phyloP scores from a whole-genome alignment of 176 grass and related monocot genomes.

The Avena sativa region DNA sequence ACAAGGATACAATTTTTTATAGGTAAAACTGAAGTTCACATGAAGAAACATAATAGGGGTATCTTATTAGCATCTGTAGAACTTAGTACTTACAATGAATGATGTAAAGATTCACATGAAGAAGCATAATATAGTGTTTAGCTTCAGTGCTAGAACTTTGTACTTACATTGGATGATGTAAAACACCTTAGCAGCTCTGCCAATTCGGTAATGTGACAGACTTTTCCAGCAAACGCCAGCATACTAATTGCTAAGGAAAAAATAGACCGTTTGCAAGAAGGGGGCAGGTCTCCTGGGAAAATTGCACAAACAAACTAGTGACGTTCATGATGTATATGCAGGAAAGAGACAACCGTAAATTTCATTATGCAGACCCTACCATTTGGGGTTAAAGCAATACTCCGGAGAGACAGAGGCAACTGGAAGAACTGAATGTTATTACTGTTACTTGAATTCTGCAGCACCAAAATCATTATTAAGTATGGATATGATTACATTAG shows the following conservation, averaged over 20 bases:
- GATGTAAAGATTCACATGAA: conserved; percentile 29
- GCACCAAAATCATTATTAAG: conserved; percentile 41
- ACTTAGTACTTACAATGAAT: conserved; percentile 61
- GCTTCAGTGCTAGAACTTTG: not conserved
- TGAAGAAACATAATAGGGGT: conserved; percentile 24
- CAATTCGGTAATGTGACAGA: conserved; percentile 75
- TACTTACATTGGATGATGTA: conserved; percentile 72
- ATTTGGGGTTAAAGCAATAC: conserved; percentile 58
- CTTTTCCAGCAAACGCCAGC: conserved; percentile 84
- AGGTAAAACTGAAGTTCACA: not conserved
- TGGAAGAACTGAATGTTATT: conserved; percentile 77
- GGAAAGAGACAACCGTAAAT: conserved; percentile 34
- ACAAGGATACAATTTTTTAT: not conserved
- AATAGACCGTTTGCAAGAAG: conserved; percentile 77
- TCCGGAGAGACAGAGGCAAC: conserved; percentile 83
- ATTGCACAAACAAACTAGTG: conserved; percentile 48
- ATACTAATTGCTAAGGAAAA: conserved; percentile 78
- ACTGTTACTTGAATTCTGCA: conserved; percentile 72
- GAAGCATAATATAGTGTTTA: conserved; percentile 33
- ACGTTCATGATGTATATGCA: not conserved
- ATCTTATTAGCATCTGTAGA: conserved; percentile 24
- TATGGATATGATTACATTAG: conserved; percentile 9
- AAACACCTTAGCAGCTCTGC: conserved; percentile 61
- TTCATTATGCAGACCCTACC: conserved; percentile 55
- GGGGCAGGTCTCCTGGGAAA: conserved; percentile 63